Evolutionary conservation across 2,329 filamentous ascomycete species (phyloP), one percentile per base, ranked within the genome.

Genomic region (Cyanodermella asteris): DNA sequence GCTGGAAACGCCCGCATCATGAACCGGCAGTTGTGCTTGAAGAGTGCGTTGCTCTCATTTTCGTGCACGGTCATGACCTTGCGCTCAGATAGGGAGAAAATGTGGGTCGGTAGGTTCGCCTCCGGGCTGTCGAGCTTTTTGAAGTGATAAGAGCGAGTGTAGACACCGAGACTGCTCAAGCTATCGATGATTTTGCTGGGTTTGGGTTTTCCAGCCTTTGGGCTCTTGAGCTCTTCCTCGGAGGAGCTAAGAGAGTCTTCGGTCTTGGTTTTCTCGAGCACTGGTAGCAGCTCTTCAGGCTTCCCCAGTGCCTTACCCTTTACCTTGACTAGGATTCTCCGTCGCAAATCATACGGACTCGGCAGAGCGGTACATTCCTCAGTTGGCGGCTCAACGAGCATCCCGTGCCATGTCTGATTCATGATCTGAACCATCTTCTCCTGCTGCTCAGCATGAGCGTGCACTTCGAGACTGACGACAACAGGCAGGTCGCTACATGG

Each of bases 351-450:
- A 9, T 65, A 64, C 0, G 91, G 68, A 16, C 66, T 61, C 0
- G 77, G 73, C 14, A 84, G 61, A 5, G 46, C 37, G 6, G 54
- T 34, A 9, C 37, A 31, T 12, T 43, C 37, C n/a, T 31, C 28
- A 6, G 28, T 25, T 18, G 51, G 29, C 5, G 14, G 14, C 5
- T 78, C 70, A 7, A 93, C 56, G 5, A 94, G 56, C 38, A 74
- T 51, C 0, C 64, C 70, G 20, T 61, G 64, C 81, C 82, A 97
- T 34, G 77, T 73, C 36, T 91, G 69, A 35, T 70, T 70, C 74
- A 97, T 93, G 34, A 94, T 91, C 28, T 76, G 64, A 7, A 91
- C 82, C 77, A 94, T 93, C 25, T 75, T 62, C 34, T 80, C 69
- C 46, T 97, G 87, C 46, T 94, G 84, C 26, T 76, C 67, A 2